These are phyloP conservation scores for Alternaria rosae DNA, from an alignment of 2,329 filamentous ascomycete genomes.

Conservation along the genomic window DNA sequence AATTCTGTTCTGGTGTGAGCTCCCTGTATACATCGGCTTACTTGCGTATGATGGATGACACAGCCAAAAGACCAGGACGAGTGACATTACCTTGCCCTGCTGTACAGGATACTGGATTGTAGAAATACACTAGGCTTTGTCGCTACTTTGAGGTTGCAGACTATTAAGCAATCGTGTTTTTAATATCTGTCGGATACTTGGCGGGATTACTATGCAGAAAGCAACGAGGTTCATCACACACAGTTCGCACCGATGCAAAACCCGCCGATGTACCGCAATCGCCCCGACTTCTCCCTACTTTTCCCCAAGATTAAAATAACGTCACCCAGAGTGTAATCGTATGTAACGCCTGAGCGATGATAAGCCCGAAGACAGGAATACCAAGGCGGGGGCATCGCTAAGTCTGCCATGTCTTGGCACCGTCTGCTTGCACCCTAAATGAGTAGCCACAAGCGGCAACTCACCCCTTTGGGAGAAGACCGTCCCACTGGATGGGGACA, in stretches of 20 bases:
- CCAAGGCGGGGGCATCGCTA: not conserved
- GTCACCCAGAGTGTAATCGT: not conserved
- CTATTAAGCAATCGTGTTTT: not conserved
- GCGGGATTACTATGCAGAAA: not conserved
- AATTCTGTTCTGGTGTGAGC: not conserved
- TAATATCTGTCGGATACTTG: conserved; percentile 1
- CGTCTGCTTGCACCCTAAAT: not conserved
- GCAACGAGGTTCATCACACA: not conserved
- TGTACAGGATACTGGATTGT: not conserved
- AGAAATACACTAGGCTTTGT: not conserved
- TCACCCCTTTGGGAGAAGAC: not conserved
- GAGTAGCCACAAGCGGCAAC: not conserved
- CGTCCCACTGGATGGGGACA: not conserved
- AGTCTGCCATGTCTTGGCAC: not conserved
- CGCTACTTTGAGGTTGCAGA: not conserved
- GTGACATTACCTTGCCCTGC: not conserved
- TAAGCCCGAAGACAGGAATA: not conserved
- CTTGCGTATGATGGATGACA: not conserved
- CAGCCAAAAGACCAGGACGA: not conserved
- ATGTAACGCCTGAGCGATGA: not conserved
- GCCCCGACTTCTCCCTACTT: not conserved
- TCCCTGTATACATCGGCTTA: not conserved
- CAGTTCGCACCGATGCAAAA: not conserved
- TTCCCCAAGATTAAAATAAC: not conserved
- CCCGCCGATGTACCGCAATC: not conserved